phyloP scores from a whole-genome alignment of 495 filamentous ascomycete species.

The Tuber umbilicatum region DNA sequence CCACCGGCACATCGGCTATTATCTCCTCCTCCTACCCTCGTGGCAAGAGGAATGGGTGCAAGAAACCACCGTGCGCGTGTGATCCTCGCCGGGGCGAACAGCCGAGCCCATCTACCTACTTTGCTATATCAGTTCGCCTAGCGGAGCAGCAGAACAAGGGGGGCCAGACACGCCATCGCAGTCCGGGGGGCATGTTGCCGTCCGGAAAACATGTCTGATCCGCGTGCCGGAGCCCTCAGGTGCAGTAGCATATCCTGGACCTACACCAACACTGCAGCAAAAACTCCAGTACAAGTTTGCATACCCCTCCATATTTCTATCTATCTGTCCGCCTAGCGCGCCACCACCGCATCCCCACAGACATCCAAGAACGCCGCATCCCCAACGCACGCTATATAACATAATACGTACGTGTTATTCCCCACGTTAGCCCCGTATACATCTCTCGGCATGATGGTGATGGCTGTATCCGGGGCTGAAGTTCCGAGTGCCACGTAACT shows the following conservation, averaged over 20 bases:
- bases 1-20: neutral
- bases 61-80: neutral
- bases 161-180: neutral
- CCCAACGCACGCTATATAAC: neutral
- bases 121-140: neutral
- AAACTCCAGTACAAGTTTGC: neutral
- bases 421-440: neutral
- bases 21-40: neutral
- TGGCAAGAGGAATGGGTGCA: neutral
- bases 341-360: neutral
- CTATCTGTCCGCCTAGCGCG: neutral
- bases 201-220: neutral
- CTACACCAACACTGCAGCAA: neutral
- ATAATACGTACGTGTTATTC: neutral
- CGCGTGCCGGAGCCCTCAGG: neutral
- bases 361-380: neutral
- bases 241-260: neutral
- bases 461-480: neutral
- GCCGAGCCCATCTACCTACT: neutral
- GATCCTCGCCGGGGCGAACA: neutral
- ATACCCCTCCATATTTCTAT: neutral
- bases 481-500: neutral
- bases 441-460: neutral
- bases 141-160: neutral
- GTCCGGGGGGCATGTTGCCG: neutral